These are phyloP conservation scores for Edaphochlamys debaryana DNA, from an alignment of 139 green algal species.

Conservation along the genomic window DNA sequence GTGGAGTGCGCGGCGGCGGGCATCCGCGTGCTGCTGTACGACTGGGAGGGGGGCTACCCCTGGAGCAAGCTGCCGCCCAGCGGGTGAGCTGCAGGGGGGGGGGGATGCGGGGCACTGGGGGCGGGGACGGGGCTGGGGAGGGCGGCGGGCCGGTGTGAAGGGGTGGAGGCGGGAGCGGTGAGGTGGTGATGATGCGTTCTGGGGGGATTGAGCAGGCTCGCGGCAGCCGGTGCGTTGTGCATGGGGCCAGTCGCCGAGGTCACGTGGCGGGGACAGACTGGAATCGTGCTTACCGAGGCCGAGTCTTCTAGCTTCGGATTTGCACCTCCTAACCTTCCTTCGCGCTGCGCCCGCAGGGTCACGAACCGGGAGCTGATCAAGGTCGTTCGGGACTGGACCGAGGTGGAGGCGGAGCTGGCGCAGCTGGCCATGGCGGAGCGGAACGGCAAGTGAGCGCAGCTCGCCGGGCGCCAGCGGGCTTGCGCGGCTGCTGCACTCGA, in stretches of 20 bases:
- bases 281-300: too few species aligned
- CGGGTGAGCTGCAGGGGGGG: slow-evolving; percentile 5
- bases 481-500: too few species aligned
- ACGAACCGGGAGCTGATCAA: slow-evolving; percentile 65
- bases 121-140: neutral
- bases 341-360: too few species aligned
- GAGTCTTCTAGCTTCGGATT: too few species aligned
- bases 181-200: neutral
- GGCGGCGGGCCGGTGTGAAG: neutral
- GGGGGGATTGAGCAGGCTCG: too few species aligned
- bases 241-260: too few species aligned
- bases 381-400: slow-evolving; percentile 70
- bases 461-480: too few species aligned
- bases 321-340: neutral
- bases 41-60: slow-evolving; percentile 87
- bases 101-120: neutral
- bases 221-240: too few species aligned
- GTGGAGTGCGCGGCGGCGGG: slow-evolving; percentile 87
- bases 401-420: slow-evolving; percentile 66
- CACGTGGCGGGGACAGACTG: too few species aligned
- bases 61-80: slow-evolving; percentile 83
- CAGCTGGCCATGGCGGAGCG: slow-evolving; percentile 26
- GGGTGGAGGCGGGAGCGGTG: neutral
- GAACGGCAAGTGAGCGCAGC: too few species aligned
- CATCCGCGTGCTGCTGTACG: slow-evolving; percentile 93